Evolutionary conservation across 495 filamentous ascomycete genomes (phyloP), one percentile per base, ranked within the genome.

Genomic region (Diplogelasinospora grovesii): DNA sequence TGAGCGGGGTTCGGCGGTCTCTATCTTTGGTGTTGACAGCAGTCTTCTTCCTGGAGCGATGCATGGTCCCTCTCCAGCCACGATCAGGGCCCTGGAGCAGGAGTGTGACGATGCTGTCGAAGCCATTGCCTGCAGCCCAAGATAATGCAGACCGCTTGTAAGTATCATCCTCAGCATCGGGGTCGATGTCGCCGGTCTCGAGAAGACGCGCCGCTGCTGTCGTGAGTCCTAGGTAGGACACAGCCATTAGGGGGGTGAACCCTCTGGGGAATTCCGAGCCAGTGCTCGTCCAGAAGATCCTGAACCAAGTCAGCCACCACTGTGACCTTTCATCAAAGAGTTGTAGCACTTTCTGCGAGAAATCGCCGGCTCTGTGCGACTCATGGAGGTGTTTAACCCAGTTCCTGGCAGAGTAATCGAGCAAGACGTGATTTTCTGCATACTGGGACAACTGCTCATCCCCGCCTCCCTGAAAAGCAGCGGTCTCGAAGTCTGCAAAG

Each of bases 1-100:
- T 62, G 20, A 74, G 50, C 21, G 66, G 57, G 13, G 59, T 66
- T 22, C 46, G 50, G 15, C 46, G 41, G 32, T 48, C 1, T 1
- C 15, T 46, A 39, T 42, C 27, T 16, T 3, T 6, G 11, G 15
- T 6, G 30, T 33, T 10, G 30, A 33, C 14, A 14, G 7, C 11
- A 10, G 11, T 8, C 11, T 8, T 4, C 2, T 33, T 18, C 30
- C 30, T 18, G 21, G 13, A 15, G 4, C n/a, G n/a, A n/a, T 16
- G 18, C n/a, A 16, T 3, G 14, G 11, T 14, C n/a, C 30, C 14
- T 24, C 20, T 8, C 3, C 23, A n/a, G 21, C 19, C 7, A 3
- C n/a, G 21, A 3, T 8, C 15, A 20, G 15, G 4, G 2, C 19
- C 15, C 15, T 59, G 39, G 9, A 63, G 32, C 3, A 66, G 28